Base-by-base conservation (phyloP, 1,284 basidiomycete genomes). In the Rhodotorula sp. region DNA sequence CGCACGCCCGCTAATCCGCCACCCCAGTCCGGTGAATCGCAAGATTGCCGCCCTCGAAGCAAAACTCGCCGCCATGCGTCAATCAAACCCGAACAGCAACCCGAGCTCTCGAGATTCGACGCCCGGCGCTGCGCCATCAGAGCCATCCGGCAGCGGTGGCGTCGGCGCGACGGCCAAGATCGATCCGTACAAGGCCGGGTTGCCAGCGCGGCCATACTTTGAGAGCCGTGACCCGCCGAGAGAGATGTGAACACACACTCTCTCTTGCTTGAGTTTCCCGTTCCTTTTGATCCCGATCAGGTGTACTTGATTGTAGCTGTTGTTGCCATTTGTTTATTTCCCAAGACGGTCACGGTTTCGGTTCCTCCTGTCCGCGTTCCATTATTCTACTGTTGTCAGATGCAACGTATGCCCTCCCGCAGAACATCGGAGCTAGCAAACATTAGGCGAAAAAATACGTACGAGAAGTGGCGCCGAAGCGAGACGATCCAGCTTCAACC, bases 11-110 rank as follows among this genome's bases (percentile, higher is more conserved):
- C 17, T 26, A 46, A 22, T 22, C 53, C 14, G 20, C 24, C 51
- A 29, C 18, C 26, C 5, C 60, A 53, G 59, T 1, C 57, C 60
- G 22, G 26, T 20, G 22, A 84, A 87, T 60, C 88, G 88, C 73
- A 96, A 96, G 82, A 98, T 98, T 76, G 93, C 93, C 3, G 87
- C 90, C 72, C 90, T 97, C 85, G 95, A 98, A 80, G 95, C 95
- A 7, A 98, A 98, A 80, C 84, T 98, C 29, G 86, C 87, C 15
- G 86, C 91, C 72, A 87, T 96, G 86, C 57, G 64, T 6, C 67
- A 66, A n/a, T 29, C 44, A 17, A 67, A 65, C 53, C 29, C 51
- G 53, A 37, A 49, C 51, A 6, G 42, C 59, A 24, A 44, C 61
- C 30, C 63, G 3, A 51, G 58, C 8, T 37, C 60, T 12, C 48